phyloP scores from a whole-genome alignment of 2,329 filamentous ascomycete genomes.

The Aspergillus udagawae region DNA sequence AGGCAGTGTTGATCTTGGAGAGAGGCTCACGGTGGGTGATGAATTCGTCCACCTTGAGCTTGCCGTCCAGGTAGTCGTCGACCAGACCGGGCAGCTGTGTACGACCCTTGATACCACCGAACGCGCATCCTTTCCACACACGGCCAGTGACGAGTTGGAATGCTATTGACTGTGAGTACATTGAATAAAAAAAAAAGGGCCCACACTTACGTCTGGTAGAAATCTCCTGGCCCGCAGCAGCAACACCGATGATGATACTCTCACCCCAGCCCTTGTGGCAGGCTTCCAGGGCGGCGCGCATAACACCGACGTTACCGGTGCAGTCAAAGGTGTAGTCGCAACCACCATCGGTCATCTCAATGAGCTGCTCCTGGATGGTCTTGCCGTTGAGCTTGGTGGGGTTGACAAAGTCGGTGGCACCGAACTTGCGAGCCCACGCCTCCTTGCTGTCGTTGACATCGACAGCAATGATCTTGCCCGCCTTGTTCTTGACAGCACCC shows the following conservation, averaged over 20 bases:
- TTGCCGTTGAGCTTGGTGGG: conserved; percentile 70
- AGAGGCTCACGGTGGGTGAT: conserved; percentile 92
- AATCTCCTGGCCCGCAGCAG: conserved; percentile 94
- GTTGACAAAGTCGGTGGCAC: conserved; percentile 95
- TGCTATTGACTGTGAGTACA: conserved; percentile 49
- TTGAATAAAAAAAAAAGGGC: conserved; percentile 1
- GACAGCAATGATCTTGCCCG: conserved; percentile 59
- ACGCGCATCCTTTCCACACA: conserved; percentile 96
- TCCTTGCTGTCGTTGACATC: conserved; percentile 88
- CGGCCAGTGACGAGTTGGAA: conserved; percentile 98
- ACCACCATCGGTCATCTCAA: conserved; percentile 97
- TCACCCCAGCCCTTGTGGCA: conserved; percentile 99
- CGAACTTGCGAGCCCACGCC: conserved; percentile 89
- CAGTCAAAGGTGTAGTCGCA: conserved; percentile 99
- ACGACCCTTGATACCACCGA: conserved; percentile 96
- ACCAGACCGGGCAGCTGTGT: conserved; percentile 85
- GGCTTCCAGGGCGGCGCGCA: conserved; percentile 91
- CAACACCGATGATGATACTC: conserved; percentile 96
- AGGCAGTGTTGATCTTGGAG: conserved; percentile 80
- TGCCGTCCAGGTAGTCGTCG: conserved; percentile 79
- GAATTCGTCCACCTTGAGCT: conserved; percentile 98
- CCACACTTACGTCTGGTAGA: conserved; percentile 75
- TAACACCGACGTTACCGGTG: conserved; percentile 94
- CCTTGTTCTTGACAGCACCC: conserved; percentile 81
- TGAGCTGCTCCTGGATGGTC: conserved; percentile 84